Evolutionary conservation across 495 filamentous ascomycete genomes (phyloP), one percentile per base, ranked within the genome.

Genomic region (Hyaloscypha variabilis): DNA sequence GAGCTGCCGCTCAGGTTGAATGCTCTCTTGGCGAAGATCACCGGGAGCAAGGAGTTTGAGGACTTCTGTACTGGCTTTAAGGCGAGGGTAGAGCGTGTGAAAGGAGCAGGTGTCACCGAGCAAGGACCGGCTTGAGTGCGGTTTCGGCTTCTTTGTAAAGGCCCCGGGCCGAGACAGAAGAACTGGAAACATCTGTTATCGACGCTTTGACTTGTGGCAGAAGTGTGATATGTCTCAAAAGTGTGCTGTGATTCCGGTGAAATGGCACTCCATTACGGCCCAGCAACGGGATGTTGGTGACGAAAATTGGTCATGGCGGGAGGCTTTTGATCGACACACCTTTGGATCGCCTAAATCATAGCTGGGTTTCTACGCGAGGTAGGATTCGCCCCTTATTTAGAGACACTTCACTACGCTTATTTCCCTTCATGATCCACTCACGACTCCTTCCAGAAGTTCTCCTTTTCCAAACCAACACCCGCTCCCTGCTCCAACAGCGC

Each of bases 31-130:
- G 28, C 60, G 28, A 49, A 10, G 36, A n/a, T 62, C 36, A n/a
- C 8, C 30, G 29, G 17, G 31, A 8, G 28, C 36, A 63, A 39
- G 8, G 57, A 46, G 46, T 64, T 60, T 36, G 21, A 63, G 13
- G 26, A 31, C 42, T 57, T 68, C 26, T 54, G 54, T 31, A 24
- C 36, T 19, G 34, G 30, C 23, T 61, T 61, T 24, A 68, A 68
- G 56, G 21, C 54, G 1, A 24, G 55, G 17, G 66, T 64, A 29
- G 66, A 68, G 49, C 19, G 25, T 6, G 46, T 68, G 50, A 49
- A 54, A 31, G 30, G 30, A 21, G 39, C 31, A 24, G 36, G 19
- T 5, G 34, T n/a, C 10, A 13, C 11, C 3, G 26, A 17, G 26
- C 24, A 46, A 19, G 39, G 39, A 46, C 19, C 39, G 39, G 13